These are phyloP conservation scores for Ulmus americana DNA, from an alignment of 331 rosid genomes.

Conservation along the genomic window DNA sequence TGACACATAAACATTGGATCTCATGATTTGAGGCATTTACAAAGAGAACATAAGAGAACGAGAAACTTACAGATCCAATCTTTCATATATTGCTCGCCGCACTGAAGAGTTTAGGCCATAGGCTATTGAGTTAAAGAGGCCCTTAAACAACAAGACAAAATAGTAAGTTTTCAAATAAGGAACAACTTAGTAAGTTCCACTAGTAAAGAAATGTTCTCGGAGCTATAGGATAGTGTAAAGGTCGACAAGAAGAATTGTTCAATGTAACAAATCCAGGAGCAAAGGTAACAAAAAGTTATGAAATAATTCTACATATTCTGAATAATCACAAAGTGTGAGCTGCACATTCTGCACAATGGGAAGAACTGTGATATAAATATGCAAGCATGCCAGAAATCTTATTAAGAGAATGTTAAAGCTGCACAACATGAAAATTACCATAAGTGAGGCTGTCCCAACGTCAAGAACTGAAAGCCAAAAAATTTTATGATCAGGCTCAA, in stretches of 20 bases:
- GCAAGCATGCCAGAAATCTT: neutral
- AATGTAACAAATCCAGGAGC: neutral
- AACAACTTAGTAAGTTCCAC: neutral
- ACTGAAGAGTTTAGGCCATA: constrained; percentile 96
- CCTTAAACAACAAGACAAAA: constrained; percentile 41
- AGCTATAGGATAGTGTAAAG: neutral
- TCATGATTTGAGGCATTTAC: neutral
- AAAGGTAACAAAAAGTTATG: neutral
- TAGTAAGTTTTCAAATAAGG: neutral
- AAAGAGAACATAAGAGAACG: neutral
- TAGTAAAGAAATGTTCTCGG: neutral
- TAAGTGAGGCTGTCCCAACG: constrained; percentile 78
- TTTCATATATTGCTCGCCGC: constrained; percentile 76
- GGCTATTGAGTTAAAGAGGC: constrained; percentile 92
- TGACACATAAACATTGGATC: neutral
- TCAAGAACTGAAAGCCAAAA: constrained; percentile 96
- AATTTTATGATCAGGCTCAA: constrained; percentile 73
- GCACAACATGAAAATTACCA: constrained; percentile 44
- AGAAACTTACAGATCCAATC: constrained; percentile 65
- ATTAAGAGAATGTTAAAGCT: neutral
- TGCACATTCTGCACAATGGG: neutral
- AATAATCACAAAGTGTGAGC: neutral
- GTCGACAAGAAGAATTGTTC: neutral
- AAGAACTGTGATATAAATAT: neutral
- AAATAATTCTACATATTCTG: neutral